Evolutionary conservation across 257 asterid genomes (phyloP).

Genomic region (Capsicum baccatum): DNA sequence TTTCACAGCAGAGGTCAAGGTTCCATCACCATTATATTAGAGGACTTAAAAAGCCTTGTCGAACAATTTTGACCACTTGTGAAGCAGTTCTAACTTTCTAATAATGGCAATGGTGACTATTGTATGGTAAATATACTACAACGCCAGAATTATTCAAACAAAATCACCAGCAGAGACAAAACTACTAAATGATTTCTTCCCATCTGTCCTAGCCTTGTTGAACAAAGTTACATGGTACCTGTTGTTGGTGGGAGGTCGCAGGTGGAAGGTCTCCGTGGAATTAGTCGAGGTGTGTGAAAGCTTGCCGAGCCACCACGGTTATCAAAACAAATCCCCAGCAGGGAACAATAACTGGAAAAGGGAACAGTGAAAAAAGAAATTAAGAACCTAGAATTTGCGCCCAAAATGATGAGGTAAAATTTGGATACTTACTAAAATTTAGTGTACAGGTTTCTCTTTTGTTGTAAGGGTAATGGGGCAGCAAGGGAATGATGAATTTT

Average conservation of each 20-base stretch:
- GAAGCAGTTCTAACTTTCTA: not conserved
- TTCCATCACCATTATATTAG: slow-evolving; percentile 23
- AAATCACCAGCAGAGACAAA: not conserved
- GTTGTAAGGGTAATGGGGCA: not conserved
- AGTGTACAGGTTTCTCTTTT: not conserved
- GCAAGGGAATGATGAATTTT: slow-evolving; percentile 14
- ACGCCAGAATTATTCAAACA: not conserved
- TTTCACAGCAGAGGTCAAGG: slow-evolving; percentile 52
- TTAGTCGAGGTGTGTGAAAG: too few species aligned
- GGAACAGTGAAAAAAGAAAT: not conserved
- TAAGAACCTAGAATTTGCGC: not conserved
- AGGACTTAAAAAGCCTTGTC: not conserved
- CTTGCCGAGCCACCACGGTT: not conserved
- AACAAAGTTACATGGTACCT: not conserved
- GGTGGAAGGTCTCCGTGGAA: too few species aligned
- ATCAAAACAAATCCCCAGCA: slow-evolving; percentile 4
- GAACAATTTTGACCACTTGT: not conserved
- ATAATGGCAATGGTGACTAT: not conserved
- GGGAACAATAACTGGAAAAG: not conserved
- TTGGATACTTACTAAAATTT: not conserved
- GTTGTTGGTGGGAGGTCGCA: too few species aligned
- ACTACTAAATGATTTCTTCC: too few species aligned
- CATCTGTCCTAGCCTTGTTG: too few species aligned
- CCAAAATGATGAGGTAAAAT: not conserved
- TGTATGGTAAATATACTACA: not conserved